Percentiles rank a stretch among this genome's conserved stretches.
Evolutionary conservation across 352 stramenopile species (phyloP).

Genomic region (Pelagophyceae sp.): DNA sequence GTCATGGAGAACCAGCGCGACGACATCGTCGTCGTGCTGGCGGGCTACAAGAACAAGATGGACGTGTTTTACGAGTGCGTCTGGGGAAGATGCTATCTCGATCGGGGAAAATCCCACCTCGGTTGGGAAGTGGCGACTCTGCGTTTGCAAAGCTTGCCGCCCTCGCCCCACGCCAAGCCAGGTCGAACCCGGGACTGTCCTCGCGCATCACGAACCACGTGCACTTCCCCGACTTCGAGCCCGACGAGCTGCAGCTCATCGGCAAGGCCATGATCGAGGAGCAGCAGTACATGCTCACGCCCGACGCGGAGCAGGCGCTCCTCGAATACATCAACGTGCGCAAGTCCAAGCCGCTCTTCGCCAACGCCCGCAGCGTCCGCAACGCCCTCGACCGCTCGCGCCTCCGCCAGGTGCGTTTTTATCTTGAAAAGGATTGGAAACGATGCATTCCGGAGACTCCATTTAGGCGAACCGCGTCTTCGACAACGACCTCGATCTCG

Average conservation of each 20-base stretch:
- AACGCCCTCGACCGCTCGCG: slow-evolving; percentile 41
- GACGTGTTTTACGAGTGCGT: slow-evolving; percentile 36
- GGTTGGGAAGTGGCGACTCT: too few species aligned
- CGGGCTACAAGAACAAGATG: slow-evolving; percentile 38
- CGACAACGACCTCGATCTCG: too few species aligned
- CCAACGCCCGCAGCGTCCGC: slow-evolving; percentile 38
- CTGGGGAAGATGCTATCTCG: too few species aligned
- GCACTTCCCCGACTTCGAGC: slow-evolving; percentile 38
- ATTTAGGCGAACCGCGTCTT: too few species aligned
- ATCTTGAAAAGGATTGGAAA: slow-evolving; percentile 11
- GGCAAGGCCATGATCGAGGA: slow-evolving; percentile 21
- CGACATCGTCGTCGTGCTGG: slow-evolving; percentile 30
- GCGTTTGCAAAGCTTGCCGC: too few species aligned
- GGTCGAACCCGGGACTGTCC: slow-evolving; percentile 38
- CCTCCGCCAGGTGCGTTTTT: slow-evolving; percentile 16
- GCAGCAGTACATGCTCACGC: slow-evolving; percentile 23
- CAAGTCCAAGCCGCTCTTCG: slow-evolving; percentile 40
- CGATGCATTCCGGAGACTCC: too few species aligned
- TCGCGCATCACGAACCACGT: slow-evolving; percentile 41
- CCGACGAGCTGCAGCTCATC: slow-evolving; percentile 38
- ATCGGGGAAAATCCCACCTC: too few species aligned
- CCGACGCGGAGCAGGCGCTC: slow-evolving; percentile 27
- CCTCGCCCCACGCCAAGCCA: too few species aligned
- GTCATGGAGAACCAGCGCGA: slow-evolving; percentile 42
- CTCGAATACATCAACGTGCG: slow-evolving; percentile 37